phyloP scores from a whole-genome alignment of 306 rosid genomes.

The Lablab purpureus region DNA sequence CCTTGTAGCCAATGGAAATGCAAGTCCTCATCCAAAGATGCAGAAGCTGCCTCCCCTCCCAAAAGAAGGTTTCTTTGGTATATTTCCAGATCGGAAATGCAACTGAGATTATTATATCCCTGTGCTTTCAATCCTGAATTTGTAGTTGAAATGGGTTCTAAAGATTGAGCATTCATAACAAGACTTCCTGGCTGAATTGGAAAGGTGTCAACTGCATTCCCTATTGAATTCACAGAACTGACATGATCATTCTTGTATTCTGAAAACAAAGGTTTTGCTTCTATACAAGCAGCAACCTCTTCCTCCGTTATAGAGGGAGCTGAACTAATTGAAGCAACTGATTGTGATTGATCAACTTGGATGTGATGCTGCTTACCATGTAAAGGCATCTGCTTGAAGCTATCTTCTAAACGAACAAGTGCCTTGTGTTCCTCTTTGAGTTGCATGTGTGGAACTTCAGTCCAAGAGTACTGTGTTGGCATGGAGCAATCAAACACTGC shows the following conservation, averaged over 20 bases:
- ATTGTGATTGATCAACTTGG: slow-evolving; percentile 60
- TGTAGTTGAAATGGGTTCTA: slow-evolving; percentile 57
- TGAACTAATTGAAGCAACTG: slow-evolving; percentile 64
- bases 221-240: slow-evolving; percentile 54
- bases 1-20: slow-evolving; percentile 61
- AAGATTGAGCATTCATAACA: slow-evolving; percentile 53
- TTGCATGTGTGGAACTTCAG: slow-evolving; percentile 53
- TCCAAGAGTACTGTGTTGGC: slow-evolving; percentile 60
- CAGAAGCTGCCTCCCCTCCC: slow-evolving; percentile 59
- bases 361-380: slow-evolving; percentile 51
- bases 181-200: slow-evolving; percentile 59
- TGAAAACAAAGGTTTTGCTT: slow-evolving; percentile 58
- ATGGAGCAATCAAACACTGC: slow-evolving; percentile 57
- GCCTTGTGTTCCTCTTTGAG: slow-evolving; percentile 61
- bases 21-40: slow-evolving; percentile 68
- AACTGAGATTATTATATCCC: slow-evolving; percentile 55
- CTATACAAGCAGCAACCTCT: slow-evolving; percentile 51
- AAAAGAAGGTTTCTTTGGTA: slow-evolving; percentile 58
- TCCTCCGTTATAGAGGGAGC: slow-evolving; percentile 50
- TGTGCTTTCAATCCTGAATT: slow-evolving; percentile 61
- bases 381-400: slow-evolving; percentile 63
- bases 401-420: slow-evolving; percentile 52
- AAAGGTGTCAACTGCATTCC: slow-evolving; percentile 55
- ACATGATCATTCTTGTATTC: slow-evolving; percentile 53
- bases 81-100: slow-evolving; percentile 61